A percentile compares a stretch with the other conserved stretches of the same genome.
phyloP scores from a whole-genome alignment of 2,329 filamentous ascomycete species.

The Hypoxylon sp. region DNA sequence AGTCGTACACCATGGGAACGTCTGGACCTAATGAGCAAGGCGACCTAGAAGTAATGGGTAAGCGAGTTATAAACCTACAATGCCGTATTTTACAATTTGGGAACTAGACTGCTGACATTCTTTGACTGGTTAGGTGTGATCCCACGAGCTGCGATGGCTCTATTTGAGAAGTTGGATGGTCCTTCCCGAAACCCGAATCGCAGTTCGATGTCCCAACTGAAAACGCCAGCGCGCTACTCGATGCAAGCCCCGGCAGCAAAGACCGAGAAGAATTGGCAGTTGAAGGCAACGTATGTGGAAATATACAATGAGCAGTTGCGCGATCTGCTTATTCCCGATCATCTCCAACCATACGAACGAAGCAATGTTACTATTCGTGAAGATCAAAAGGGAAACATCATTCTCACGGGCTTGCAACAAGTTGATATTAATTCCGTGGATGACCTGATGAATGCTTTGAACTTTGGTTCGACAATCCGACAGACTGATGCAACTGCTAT shows the following conservation, averaged over 20 bases:
- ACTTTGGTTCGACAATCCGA: slow-evolving; percentile 92
- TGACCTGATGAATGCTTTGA: slow-evolving; percentile 88
- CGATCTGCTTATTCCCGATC: slow-evolving; percentile 86
- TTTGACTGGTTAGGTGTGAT: slow-evolving; percentile 80
- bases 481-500: slow-evolving; percentile 98
- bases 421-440: slow-evolving; percentile 92
- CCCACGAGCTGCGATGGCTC: slow-evolving; percentile 84
- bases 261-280: slow-evolving; percentile 83
- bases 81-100: not conserved
- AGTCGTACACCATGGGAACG: slow-evolving; percentile 99
- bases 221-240: slow-evolving; percentile 84
- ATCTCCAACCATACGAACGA: slow-evolving; percentile 77
- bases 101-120: slow-evolving; percentile 29
- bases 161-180: slow-evolving; percentile 89
- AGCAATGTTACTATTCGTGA: slow-evolving; percentile 90
- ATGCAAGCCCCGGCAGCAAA: slow-evolving; percentile 62
- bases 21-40: slow-evolving; percentile 84
- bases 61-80: slow-evolving; percentile 52
- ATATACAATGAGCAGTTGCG: slow-evolving; percentile 98
- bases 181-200: slow-evolving; percentile 64
- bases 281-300: slow-evolving; percentile 95
- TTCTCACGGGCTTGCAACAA: slow-evolving; percentile 90
- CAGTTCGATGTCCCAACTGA: slow-evolving; percentile 80
- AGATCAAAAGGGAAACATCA: slow-evolving; percentile 92
- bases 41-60: slow-evolving; percentile 81